Conservation (phyloP, 2,329 filamentous ascomycete genomes). For the Ploettnerulaceae sp. region DNA sequence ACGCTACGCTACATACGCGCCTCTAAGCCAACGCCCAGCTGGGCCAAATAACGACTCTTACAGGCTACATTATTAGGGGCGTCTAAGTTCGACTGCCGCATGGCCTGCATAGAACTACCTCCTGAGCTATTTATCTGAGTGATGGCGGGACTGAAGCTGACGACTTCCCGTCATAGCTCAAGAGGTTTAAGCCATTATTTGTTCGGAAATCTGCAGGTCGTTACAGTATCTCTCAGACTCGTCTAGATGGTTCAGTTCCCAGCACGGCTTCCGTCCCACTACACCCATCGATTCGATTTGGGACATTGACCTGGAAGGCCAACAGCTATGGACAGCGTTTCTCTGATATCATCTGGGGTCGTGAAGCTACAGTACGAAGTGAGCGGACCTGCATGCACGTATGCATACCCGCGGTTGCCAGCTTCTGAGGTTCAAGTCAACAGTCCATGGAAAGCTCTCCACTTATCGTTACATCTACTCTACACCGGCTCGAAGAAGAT, state of each 20-base stretch:
- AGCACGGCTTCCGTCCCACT: conserved; percentile 8
- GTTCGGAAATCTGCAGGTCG: too few relatives aligned
- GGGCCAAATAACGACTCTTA: too few relatives aligned
- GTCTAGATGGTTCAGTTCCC: conserved; percentile 20
- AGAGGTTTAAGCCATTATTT: too few relatives aligned
- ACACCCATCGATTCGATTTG: background rate
- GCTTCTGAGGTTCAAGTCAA: background rate
- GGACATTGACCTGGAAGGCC: background rate
- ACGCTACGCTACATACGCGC: too few relatives aligned
- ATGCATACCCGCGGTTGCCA: background rate
- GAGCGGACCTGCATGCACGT: conserved; percentile 2
- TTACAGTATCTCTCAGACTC: too few relatives aligned
- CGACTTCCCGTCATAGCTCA: background rate
- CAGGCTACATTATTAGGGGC: too few relatives aligned
- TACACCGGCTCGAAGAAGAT: background rate
- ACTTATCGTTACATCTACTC: background rate
- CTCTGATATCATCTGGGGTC: conserved; percentile 16
- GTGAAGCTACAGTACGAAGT: conserved; percentile 19
- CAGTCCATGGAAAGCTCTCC: background rate
- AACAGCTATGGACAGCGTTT: conserved; percentile 17
- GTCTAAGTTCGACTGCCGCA: background rate
- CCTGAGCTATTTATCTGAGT: background rate
- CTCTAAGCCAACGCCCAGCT: too few relatives aligned
- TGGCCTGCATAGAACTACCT: background rate
- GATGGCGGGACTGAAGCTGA: too few relatives aligned